Base-by-base conservation (phyloP, 2,329 filamentous ascomycete genomes). In the Phialophora macrospora region DNA sequence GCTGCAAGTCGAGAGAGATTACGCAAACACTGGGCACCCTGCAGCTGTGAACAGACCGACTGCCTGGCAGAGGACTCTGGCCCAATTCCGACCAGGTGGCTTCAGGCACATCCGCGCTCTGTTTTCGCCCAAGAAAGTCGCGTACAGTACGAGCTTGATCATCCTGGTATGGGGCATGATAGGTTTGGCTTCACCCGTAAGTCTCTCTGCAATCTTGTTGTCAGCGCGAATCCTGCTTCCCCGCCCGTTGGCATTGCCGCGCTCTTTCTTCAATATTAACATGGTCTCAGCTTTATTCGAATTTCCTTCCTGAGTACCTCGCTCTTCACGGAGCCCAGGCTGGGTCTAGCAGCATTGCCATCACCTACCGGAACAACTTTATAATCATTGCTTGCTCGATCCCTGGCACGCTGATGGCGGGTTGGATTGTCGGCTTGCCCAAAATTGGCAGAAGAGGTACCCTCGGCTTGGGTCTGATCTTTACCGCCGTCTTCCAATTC, bases 111-210 rank as follows among this genome's bases (percentile, higher is more conserved):
- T 92, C 28, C 79, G 81, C 17, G 89, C 89, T 2, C 82, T 95
- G 0, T 94, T 94, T 72, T 81, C 84, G 0, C 89, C 87, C 0
- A 81, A 74, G 44, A 86, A 85, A 52, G 80, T 92, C 2, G 90
- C 86, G 0, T 44, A 63, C 5, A 64, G 61, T 32, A 72, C 65
- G 0, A 79, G 81, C 1, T 76, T 91, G 24, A 87, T 93, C 72
- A 91, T 92, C 77, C 65, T 83, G 0, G 80, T 93, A 1, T 94
- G 91, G 91, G 89, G 85, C 0, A 84, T 93, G 46, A 91, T 93
- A 68, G 71, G 71, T 3, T 81, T 93, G 0, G 89, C 87, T 0
- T 92, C 92, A 70, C 90, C 90, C 0, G 48, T 51, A 28, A 51
- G 48, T 44, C 38, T 44, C 12, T 8, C 38, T 41, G 38, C 38